A percentile compares a stretch with the other conserved stretches of the same genome.
Conservation (phyloP, 1,139 yeast species). For the Candida glucosophila region DNA sequence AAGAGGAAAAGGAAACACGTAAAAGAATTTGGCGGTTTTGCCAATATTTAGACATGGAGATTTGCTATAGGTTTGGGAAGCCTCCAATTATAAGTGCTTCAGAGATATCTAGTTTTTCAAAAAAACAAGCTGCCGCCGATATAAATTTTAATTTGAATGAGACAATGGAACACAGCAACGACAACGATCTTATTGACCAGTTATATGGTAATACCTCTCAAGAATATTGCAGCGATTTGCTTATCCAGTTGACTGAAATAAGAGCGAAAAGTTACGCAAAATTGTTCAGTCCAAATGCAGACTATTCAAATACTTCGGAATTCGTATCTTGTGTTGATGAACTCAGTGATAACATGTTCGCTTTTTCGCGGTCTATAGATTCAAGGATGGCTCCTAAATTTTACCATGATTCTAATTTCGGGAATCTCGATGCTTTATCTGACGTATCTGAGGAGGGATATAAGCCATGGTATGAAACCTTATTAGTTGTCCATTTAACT, state of each 20-base stretch:
- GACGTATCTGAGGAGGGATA: constrained; percentile 11
- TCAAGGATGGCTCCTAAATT: constrained; percentile 15
- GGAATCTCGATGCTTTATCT: constrained; percentile 1
- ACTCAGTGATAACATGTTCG: constrained; percentile 15
- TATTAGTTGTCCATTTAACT: constrained; percentile 18
- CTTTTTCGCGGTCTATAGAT: constrained; percentile 8
- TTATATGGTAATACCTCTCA: constrained; percentile 38
- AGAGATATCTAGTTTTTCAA: constrained; percentile 21
- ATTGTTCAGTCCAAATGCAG: constrained; percentile 22
- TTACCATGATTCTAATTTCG: constrained; percentile 17
- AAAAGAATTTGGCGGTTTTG: constrained; percentile 50
- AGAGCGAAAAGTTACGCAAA: constrained; percentile 20
- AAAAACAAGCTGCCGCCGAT: constrained; percentile 2
- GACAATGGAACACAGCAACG: not conserved
- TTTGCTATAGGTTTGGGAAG: constrained; percentile 49
- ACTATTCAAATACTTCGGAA: constrained; percentile 10
- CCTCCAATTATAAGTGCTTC: constrained; percentile 53
- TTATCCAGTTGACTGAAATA: constrained; percentile 17
- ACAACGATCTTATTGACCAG: constrained; percentile 16
- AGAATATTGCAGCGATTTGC: constrained; percentile 12
- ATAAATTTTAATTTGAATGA: constrained; percentile 1
- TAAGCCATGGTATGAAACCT: constrained; percentile 20
- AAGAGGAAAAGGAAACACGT: constrained; percentile 28
- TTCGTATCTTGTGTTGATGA: constrained; percentile 11
- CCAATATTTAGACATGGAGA: constrained; percentile 45